Evolutionary conservation across 2,329 filamentous ascomycete species (phyloP).

Genomic region (Cladophialophora exuberans): DNA sequence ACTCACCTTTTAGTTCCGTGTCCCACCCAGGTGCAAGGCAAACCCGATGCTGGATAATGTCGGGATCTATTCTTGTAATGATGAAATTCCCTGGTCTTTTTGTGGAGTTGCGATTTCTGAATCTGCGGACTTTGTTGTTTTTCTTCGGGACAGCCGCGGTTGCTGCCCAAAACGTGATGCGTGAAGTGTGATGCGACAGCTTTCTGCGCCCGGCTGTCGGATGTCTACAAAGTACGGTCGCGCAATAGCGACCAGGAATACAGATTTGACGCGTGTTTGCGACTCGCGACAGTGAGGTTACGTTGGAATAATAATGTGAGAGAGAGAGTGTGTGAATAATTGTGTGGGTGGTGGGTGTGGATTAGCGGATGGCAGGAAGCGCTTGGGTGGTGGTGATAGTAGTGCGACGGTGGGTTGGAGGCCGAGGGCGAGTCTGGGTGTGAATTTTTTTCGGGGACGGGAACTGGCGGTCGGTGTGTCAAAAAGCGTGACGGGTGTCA

Average conservation of each 20-base stretch:
- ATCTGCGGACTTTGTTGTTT: too few species aligned
- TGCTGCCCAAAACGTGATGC: constrained; percentile 16
- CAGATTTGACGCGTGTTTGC: too few species aligned
- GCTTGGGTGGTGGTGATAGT: constrained; percentile 6
- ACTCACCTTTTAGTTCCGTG: constrained; percentile 31
- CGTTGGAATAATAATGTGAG: too few species aligned
- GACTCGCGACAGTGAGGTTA: constrained; percentile 8
- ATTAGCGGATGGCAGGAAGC: background rate
- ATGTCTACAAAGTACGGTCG: constrained; percentile 9
- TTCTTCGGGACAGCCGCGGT: constrained; percentile 7
- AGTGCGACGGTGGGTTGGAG: background rate
- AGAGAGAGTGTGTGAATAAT: too few species aligned
- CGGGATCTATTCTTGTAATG: constrained; percentile 31
- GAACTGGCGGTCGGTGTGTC: constrained; percentile 9
- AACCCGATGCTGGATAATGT: constrained; percentile 16
- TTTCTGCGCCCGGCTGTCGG: too few species aligned
- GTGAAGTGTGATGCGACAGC: constrained; percentile 6
- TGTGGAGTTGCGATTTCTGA: constrained; percentile 10
- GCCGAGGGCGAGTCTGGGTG: background rate
- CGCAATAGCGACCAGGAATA: too few species aligned
- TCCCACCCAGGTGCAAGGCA: constrained; percentile 25
- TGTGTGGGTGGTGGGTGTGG: too few species aligned
- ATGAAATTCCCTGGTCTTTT: constrained; percentile 6
- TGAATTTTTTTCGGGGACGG: constrained; percentile 5
- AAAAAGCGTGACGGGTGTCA: constrained; percentile 7